Base-by-base conservation (phyloP, 208 protist species). In the Novymonas esmeraldas region DNA sequence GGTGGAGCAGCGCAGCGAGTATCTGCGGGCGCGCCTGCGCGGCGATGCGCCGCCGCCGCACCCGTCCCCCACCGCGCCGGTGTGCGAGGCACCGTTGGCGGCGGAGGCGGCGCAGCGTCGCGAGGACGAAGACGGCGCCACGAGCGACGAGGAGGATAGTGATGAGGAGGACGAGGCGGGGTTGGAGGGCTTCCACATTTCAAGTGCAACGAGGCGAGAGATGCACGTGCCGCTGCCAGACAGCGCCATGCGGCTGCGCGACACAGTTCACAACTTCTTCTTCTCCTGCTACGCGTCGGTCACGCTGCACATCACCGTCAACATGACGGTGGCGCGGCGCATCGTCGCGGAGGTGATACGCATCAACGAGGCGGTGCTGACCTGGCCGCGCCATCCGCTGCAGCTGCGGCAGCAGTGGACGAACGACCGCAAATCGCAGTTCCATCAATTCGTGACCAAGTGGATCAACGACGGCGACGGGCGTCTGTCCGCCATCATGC, bases 221-320 rank as follows among this genome's bases (percentile, higher is more conserved):
- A 63, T 51, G 24, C 22, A 20, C 29, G 57, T 73, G n/a, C 0
- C 22, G 7, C 9, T 73, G 39, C 66, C 66, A 9, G 66, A 65
- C 38, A 38, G 44, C 22, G 5, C 56, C 5, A 24, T 59, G 6
- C 56, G 57, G 0, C 7, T 42, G 2, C 42, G 55, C 3, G 10
- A 36, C 46, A 20, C 4, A 34, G 24, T 34, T 20, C 0, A 59
- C 34, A 50, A 28, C 7, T 65, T 51, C 24, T 65, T 73, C 28
- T 65, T 73, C 26, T 45, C 24, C 7, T 29, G 54, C 26, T 73
- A 73, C 24, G 48, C 48, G 14, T 42, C 66, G 1, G 16, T 59
- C 6, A 16, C 59, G 2, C 28, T 73, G 26, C 56, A 50, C 13
- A 11, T 42, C 18, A 45, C 28, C 33, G 34, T 58, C 16, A 33